phyloP scores from a whole-genome alignment of 2,329 filamentous ascomycete species.

The Malbranchea cinnamomea region DNA sequence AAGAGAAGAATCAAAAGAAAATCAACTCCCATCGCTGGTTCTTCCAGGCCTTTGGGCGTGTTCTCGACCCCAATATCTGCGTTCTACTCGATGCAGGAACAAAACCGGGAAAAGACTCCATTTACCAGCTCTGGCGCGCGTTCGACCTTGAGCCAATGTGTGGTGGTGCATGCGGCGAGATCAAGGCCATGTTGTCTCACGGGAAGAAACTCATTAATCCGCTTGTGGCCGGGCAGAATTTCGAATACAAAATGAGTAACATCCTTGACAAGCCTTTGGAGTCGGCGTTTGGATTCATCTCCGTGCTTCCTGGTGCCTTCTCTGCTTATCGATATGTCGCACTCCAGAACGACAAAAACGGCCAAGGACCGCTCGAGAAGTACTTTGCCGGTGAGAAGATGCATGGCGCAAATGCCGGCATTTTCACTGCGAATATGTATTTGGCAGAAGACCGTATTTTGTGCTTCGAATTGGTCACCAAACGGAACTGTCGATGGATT shows the following conservation, averaged over 20 bases:
- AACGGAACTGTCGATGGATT: slow-evolving; percentile 95
- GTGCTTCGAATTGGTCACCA: slow-evolving; percentile 72
- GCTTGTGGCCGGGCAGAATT: slow-evolving; percentile 90
- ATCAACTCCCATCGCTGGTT: slow-evolving; percentile 99
- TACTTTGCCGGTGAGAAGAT: slow-evolving; percentile 97
- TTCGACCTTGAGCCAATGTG: slow-evolving; percentile 98
- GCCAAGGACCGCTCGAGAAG: slow-evolving; percentile 81
- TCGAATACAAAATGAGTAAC: slow-evolving; percentile 99
- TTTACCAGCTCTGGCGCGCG: slow-evolving; percentile 97
- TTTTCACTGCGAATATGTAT: slow-evolving; percentile 80
- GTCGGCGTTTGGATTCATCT: slow-evolving; percentile 95
- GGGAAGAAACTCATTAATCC: slow-evolving; percentile 87
- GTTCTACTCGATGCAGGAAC: slow-evolving; percentile 94
- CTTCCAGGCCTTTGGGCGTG: slow-evolving; percentile 87
- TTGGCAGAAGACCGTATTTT: slow-evolving; percentile 37
- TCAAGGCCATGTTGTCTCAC: slow-evolving; percentile 86
- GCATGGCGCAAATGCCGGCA: slow-evolving; percentile 80
- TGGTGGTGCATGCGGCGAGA: slow-evolving; percentile 92
- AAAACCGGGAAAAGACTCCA: slow-evolving; percentile 80
- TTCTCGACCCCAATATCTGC: slow-evolving; percentile 91
- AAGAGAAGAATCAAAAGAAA: slow-evolving; percentile 99
- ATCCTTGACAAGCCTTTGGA: slow-evolving; percentile 96
- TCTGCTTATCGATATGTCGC: slow-evolving; percentile 95
- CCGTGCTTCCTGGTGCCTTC: slow-evolving; percentile 89
- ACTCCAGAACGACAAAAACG: slow-evolving; percentile 91